A percentile compares a stretch with the other conserved stretches of the same genome.
Evolutionary conservation across 2,329 filamentous ascomycete genomes (phyloP).

Genomic region (Chaetothyriales sp.): DNA sequence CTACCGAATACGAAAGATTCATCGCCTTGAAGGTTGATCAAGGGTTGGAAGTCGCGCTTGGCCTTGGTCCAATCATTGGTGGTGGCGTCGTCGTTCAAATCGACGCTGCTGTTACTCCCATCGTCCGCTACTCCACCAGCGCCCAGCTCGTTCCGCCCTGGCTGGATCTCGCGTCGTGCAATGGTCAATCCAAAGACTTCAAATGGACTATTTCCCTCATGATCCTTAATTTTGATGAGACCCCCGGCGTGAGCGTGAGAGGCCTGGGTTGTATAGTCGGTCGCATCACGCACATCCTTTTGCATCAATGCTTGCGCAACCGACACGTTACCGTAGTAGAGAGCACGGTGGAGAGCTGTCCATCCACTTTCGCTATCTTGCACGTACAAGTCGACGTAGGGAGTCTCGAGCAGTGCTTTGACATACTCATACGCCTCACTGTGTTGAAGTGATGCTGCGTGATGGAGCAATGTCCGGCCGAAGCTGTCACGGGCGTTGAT

Average conservation of each 20-base stretch:
- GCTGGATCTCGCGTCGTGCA: conserved; percentile 53
- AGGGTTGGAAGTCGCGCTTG: conserved; percentile 22
- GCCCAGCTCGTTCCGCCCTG: conserved; percentile 16
- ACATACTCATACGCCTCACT: conserved; percentile 61
- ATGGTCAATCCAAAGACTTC: conserved; percentile 86
- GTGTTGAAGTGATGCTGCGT: conserved; percentile 59
- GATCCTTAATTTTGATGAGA: conserved; percentile 88
- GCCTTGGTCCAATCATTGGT: conserved; percentile 22
- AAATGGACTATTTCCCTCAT: conserved; percentile 86
- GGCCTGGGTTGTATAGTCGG: conserved; percentile 46
- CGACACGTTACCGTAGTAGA: conserved; percentile 80
- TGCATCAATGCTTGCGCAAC: conserved; percentile 71
- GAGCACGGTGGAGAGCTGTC: conserved; percentile 82
- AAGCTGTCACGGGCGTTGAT: conserved; percentile 72
- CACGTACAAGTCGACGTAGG: conserved; percentile 67
- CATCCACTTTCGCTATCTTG: conserved; percentile 89
- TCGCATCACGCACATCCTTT: conserved; percentile 56
- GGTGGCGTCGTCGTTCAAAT: conserved; percentile 37
- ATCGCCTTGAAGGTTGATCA: conserved; percentile 46
- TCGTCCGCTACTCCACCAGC: conserved; percentile 14
- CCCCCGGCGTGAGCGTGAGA: conserved; percentile 49
- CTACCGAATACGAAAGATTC: conserved; percentile 91
- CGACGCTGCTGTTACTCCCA: conserved; percentile 22
- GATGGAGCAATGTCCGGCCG: conserved; percentile 72
- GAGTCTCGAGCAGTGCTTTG: conserved; percentile 64